A percentile compares a stretch with the other conserved stretches of the same genome.
Evolutionary conservation across 1,139 yeast genomes (phyloP).

Genomic region (Hemisphaericaspora subhashii): DNA sequence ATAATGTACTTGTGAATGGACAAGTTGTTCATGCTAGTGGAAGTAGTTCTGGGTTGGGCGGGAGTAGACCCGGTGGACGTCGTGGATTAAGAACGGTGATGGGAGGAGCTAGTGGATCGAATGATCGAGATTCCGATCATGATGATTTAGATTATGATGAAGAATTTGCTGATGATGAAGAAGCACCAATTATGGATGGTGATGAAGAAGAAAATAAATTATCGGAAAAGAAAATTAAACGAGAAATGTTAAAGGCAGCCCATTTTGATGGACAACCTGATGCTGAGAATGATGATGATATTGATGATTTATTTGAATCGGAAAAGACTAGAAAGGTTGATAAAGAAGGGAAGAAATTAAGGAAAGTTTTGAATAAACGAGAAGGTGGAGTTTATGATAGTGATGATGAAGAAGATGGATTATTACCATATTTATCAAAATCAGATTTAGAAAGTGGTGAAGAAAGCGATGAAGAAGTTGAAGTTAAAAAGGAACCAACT

Average conservation of each 20-base stretch:
- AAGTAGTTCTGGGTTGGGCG: conserved; percentile 16
- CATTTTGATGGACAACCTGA: conserved; percentile 66
- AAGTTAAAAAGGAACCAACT: conserved; percentile 46
- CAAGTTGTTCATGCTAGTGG: conserved; percentile 21
- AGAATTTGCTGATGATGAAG: conserved; percentile 98
- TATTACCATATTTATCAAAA: conserved; percentile 77
- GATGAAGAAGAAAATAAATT: conserved; percentile 93
- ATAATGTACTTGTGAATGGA: conserved; percentile 18
- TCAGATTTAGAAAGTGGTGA: conserved; percentile 67
- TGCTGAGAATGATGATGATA: conserved; percentile 57
- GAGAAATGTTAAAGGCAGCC: conserved; percentile 85
- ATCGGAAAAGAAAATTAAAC: conserved; percentile 83
- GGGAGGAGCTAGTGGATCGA: conserved; percentile 49
- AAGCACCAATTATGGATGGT: conserved; percentile 97
- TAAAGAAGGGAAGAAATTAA: conserved; percentile 85
- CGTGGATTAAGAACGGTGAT: conserved; percentile 63
- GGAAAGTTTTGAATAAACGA: conserved; percentile 79
- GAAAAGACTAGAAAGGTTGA: conserved; percentile 71
- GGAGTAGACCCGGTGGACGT: conserved; percentile 17
- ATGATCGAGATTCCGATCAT: conserved; percentile 72
- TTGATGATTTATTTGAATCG: conserved; percentile 66
- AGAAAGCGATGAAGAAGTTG: conserved; percentile 37
- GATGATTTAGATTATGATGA: conserved; percentile 95
- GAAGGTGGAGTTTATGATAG: conserved; percentile 92
- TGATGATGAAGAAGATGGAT: conserved; percentile 61